A percentile compares a stretch with the other conserved stretches of the same genome.
Evolutionary conservation across 2,329 filamentous ascomycete genomes (phyloP).

Genomic region (Fusarium annulatum): DNA sequence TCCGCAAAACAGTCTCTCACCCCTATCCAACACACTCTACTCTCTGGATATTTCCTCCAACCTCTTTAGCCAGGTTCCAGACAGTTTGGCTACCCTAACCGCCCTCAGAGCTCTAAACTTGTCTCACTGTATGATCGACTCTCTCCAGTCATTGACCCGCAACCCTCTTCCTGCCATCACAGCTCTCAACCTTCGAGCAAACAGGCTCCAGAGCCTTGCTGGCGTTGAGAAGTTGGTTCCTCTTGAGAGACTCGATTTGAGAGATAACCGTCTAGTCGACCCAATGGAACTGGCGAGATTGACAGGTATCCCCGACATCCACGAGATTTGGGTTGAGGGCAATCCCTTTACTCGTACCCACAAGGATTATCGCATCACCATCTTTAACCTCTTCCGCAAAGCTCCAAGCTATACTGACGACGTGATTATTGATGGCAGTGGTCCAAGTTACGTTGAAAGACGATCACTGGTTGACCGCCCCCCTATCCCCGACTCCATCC

Average conservation of each 20-base stretch:
- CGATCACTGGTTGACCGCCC: conserved; percentile 85
- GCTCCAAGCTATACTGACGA: conserved; percentile 92
- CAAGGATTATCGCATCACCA: conserved; percentile 83
- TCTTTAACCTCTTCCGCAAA: conserved; percentile 95
- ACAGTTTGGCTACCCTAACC: conserved; percentile 86
- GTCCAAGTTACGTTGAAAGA: conserved; percentile 86
- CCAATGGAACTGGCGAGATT: conserved; percentile 90
- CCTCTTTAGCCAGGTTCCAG: conserved; percentile 92
- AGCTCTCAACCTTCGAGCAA: conserved; percentile 89
- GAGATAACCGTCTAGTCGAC: conserved; percentile 92
- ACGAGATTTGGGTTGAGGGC: conserved; percentile 90
- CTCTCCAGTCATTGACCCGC: conserved; percentile 84
- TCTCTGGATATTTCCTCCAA: conserved; percentile 94
- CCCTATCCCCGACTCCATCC: conserved; percentile 79
- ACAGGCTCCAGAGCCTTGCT: conserved; percentile 86
- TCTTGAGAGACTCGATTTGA: conserved; percentile 87
- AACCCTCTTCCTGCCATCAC: conserved; percentile 93
- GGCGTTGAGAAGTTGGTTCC: conserved; percentile 91
- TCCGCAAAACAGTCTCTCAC: conserved; percentile 77
- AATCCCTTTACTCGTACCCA: conserved; percentile 94
- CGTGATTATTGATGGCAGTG: conserved; percentile 85
- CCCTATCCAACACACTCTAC: conserved; percentile 87
- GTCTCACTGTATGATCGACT: conserved; percentile 97
- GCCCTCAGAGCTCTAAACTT: conserved; percentile 92
- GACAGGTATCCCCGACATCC: conserved; percentile 89